Percentiles rank a stretch among this genome's conserved stretches.
Evolutionary conservation across 208 protist genomes (phyloP).

Genomic region (Trypanosoma lewisi): DNA sequence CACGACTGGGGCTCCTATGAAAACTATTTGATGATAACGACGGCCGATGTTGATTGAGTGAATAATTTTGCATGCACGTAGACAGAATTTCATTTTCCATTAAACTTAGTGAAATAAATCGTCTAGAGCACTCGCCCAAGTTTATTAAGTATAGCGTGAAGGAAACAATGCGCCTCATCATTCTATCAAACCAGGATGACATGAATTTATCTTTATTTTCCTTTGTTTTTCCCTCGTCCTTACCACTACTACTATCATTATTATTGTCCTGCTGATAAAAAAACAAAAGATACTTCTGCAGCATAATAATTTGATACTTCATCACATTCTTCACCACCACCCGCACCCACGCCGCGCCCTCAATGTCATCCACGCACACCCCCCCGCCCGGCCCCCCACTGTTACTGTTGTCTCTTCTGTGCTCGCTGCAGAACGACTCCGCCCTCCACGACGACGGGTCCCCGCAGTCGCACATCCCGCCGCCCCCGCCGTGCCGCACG

Average conservation of each 20-base stretch:
- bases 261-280: no score
- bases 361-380: no score
- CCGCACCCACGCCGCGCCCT: constrained; percentile 58
- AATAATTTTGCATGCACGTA: no score
- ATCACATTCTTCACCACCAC: constrained; percentile 41
- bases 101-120: constrained; percentile 16
- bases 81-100: constrained; percentile 3
- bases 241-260: no score
- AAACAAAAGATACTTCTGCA: constrained; percentile 1
- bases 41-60: no score
- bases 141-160: constrained; percentile 5
- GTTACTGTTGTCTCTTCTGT: no score
- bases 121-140: constrained; percentile 6
- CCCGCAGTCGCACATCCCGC: constrained; percentile 94
- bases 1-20: no score
- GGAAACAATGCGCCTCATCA: constrained; percentile 6
- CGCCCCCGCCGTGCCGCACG: constrained; percentile 51
- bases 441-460: constrained; percentile 82
- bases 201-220: no score
- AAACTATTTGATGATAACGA: no score
- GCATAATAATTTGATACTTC: constrained; percentile 38
- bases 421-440: constrained; percentile 58
- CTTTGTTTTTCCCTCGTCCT: no score
- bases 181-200: constrained; percentile 18
- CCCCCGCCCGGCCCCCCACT: no score